Evolutionary conservation across 139 green algal species (phyloP).

Genomic region (Micractinium sp.): DNA sequence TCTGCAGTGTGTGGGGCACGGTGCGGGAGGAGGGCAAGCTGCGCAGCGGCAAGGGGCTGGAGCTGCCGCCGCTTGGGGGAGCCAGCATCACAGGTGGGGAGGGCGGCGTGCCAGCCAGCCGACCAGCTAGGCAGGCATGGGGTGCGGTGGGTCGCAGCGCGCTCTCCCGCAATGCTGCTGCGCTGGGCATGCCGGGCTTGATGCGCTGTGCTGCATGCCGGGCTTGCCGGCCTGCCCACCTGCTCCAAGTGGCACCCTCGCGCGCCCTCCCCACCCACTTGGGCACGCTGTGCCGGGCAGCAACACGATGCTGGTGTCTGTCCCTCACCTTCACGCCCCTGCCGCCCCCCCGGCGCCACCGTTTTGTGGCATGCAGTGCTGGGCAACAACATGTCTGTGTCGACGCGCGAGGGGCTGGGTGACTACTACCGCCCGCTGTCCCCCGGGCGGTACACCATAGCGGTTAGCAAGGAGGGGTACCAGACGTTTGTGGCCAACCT

Average conservation of each 20-base stretch:
- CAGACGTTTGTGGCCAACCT: constrained; percentile 11
- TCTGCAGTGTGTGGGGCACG: constrained; percentile 36
- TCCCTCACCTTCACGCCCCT: not conserved
- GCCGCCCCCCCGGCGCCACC: not conserved
- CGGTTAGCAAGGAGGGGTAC: constrained; percentile 46
- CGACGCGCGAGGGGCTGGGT: constrained; percentile 39
- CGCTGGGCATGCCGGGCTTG: no score
- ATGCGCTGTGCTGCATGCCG: not conserved
- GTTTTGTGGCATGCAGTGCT: constrained; percentile 35
- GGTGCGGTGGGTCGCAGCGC: not conserved
- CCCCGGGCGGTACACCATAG: constrained; percentile 69
- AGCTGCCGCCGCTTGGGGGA: constrained; percentile 27
- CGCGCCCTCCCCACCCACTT: not conserved
- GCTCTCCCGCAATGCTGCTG: no score
- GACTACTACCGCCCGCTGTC: constrained; percentile 72
- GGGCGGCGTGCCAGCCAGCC: not conserved
- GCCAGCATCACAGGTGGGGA: constrained; percentile 28
- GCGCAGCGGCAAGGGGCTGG: constrained; percentile 29
- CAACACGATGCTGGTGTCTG: no score
- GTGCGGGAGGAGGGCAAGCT: constrained; percentile 28
- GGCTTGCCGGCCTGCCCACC: not conserved
- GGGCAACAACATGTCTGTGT: constrained; percentile 52
- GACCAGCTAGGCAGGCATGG: not conserved
- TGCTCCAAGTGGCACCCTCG: not conserved
- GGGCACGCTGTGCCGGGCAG: no score